phyloP scores from a whole-genome alignment of 352 stramenopile genomes.

The Phytophthora multivora region DNA sequence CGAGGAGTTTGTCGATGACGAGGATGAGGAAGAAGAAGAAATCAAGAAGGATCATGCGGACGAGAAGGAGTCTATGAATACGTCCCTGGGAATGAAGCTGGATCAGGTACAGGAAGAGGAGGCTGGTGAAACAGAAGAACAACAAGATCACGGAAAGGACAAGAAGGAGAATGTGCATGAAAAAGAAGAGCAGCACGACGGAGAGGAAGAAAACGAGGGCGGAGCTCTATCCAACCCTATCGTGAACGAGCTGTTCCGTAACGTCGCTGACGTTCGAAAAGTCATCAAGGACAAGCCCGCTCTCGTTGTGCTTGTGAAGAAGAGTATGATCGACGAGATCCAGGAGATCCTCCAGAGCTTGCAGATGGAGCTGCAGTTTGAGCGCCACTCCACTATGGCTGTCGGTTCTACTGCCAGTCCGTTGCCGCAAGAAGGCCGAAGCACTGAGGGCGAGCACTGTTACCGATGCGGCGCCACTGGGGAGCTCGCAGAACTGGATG shows the following conservation, averaged over 20 bases:
- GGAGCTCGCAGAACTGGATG: conserved; percentile 59
- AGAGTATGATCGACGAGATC: conserved; percentile 79
- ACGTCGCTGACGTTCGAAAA: conserved; percentile 51
- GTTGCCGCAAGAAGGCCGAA: conserved; percentile 14
- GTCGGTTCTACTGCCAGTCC: conserved; percentile 44
- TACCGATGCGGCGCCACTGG: conserved; percentile 59
- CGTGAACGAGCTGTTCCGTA: conserved; percentile 56
- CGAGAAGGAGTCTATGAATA: conserved; percentile 22
- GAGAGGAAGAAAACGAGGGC: conserved; percentile 25
- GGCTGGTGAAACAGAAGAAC: conserved; percentile 18
- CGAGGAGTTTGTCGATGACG: conserved; percentile 34
- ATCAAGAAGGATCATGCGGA: conserved; percentile 5
- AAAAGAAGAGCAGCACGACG: conserved; percentile 2
- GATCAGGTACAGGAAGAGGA: conserved; percentile 34
- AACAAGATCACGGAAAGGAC: conserved; percentile 1
- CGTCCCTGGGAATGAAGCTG: conserved; percentile 25
- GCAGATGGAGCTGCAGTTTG: conserved; percentile 82
- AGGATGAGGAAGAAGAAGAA: conserved; percentile 14
- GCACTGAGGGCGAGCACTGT: conserved; percentile 43
- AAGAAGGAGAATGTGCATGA: conserved; percentile 5
- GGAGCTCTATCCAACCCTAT: conserved; percentile 52
- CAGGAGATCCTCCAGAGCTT: conserved; percentile 78
- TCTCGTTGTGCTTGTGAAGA: conserved; percentile 66
- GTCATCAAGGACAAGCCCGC: conserved; percentile 63
- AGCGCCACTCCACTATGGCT: conserved; percentile 70